phyloP scores from a whole-genome alignment of 2,329 filamentous ascomycete genomes.

The Chrysoporthe cubensis region DNA sequence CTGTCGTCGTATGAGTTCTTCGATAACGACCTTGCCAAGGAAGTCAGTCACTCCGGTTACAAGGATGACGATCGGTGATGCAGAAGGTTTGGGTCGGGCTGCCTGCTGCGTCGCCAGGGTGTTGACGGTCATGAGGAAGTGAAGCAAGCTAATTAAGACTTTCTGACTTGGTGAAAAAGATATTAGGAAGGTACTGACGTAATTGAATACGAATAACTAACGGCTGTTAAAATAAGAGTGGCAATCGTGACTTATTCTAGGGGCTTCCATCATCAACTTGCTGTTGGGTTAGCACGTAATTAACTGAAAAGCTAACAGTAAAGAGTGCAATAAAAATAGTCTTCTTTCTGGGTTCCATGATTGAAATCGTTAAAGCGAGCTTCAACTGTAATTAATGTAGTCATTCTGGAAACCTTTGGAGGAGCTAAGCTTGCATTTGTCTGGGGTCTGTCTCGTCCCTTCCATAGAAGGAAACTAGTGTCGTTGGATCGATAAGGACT shows the following conservation, averaged over 20 bases:
- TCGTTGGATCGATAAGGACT: background rate
- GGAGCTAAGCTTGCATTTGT: background rate
- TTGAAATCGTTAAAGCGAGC: no score
- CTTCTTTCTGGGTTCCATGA: background rate
- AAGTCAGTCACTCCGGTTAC: conserved; percentile 30
- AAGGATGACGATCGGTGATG: conserved; percentile 16
- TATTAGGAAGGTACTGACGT: conserved; percentile 2
- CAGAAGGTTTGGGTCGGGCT: background rate
- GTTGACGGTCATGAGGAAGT: background rate
- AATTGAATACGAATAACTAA: background rate
- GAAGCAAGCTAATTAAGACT: background rate
- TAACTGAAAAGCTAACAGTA: background rate
- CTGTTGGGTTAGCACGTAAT: background rate
- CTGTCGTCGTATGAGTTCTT: conserved; percentile 27
- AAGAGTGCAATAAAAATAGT: background rate
- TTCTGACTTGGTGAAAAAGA: background rate
- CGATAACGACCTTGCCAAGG: conserved; percentile 29
- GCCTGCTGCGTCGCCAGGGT: background rate
- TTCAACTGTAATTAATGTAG: no score
- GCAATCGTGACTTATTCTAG: background rate
- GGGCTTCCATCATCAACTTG: conserved; percentile 6
- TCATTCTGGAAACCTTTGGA: background rate
- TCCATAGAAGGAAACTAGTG: background rate
- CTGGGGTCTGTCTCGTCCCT: background rate
- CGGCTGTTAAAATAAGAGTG: background rate